Conservation (phyloP, 805 yeast genomes). For the Ogataea sp. region DNA sequence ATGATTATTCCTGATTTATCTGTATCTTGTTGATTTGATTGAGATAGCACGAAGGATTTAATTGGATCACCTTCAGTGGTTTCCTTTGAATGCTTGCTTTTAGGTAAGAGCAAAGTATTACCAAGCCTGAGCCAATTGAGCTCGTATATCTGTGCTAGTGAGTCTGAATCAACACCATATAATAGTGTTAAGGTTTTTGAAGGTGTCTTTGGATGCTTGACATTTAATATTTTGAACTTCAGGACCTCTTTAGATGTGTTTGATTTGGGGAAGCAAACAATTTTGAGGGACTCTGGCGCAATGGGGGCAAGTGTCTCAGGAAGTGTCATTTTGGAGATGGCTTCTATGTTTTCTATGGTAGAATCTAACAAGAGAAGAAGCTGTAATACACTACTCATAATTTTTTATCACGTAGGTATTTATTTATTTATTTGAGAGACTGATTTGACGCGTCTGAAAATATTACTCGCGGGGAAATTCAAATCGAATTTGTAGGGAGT, state of each 20-base stretch:
- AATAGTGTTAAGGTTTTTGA: background rate
- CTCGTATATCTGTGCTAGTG: constrained; percentile 21
- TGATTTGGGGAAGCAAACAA: constrained; percentile 10
- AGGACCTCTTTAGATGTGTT: background rate
- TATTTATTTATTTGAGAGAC: too few relatives aligned
- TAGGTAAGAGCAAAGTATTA: constrained; percentile 21
- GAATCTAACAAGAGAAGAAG: too few relatives aligned
- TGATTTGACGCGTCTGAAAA: too few relatives aligned
- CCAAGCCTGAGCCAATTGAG: constrained; percentile 29
- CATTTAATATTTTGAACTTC: constrained; percentile 5
- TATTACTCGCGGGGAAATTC: too few relatives aligned
- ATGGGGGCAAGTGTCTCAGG: constrained; percentile 4
- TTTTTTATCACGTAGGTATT: too few relatives aligned
- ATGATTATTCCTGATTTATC: constrained; percentile 27
- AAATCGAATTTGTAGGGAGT: too few relatives aligned
- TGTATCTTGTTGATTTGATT: constrained; percentile 10
- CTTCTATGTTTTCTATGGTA: too few relatives aligned
- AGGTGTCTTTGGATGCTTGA: constrained; percentile 10
- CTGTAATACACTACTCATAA: too few relatives aligned
- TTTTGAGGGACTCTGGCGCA: constrained; percentile 3
- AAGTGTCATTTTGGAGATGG: constrained; percentile 9
- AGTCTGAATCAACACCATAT: background rate
- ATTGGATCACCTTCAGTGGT: constrained; percentile 26
- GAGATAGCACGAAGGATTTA: constrained; percentile 30
- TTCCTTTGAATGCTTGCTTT: constrained; percentile 18